These are phyloP conservation scores for Andalucia godoyi DNA, from an alignment of 78 protist species.

Conservation along the genomic window DNA sequence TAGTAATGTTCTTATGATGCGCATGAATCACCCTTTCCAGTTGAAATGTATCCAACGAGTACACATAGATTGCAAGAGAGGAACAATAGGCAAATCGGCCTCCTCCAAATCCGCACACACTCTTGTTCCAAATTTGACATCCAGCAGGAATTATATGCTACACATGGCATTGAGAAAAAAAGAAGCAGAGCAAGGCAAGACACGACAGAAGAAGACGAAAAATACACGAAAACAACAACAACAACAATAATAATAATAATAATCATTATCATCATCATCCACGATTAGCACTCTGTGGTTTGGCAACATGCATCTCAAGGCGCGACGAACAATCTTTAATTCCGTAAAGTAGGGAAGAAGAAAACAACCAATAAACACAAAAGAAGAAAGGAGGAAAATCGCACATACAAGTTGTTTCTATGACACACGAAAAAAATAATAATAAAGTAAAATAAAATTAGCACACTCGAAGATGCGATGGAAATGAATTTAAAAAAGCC, in stretches of 20 bases:
- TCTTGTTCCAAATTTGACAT: not conserved
- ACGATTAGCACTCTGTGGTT: too few species aligned
- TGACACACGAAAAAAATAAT: too few species aligned
- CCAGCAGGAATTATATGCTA: not conserved
- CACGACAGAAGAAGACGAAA: too few species aligned
- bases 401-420: too few species aligned
- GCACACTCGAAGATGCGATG: not conserved
- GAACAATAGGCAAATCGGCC: slow-evolving; percentile 1
- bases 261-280: not conserved
- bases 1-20: not conserved
- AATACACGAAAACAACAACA: not conserved
- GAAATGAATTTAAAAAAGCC: not conserved
- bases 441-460: not conserved
- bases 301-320: too few species aligned
- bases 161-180: too few species aligned
- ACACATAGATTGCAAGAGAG: not conserved
- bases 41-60: not conserved
- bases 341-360: too few species aligned
- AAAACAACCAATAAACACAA: not conserved
- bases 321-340: too few species aligned
- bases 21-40: not conserved
- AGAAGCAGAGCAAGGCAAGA: too few species aligned
- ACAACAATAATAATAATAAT: not conserved
- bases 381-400: not conserved
- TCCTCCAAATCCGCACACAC: not conserved